Conservation (phyloP, 495 filamentous ascomycete species). For the Thermothielavioides terrestris region DNA sequence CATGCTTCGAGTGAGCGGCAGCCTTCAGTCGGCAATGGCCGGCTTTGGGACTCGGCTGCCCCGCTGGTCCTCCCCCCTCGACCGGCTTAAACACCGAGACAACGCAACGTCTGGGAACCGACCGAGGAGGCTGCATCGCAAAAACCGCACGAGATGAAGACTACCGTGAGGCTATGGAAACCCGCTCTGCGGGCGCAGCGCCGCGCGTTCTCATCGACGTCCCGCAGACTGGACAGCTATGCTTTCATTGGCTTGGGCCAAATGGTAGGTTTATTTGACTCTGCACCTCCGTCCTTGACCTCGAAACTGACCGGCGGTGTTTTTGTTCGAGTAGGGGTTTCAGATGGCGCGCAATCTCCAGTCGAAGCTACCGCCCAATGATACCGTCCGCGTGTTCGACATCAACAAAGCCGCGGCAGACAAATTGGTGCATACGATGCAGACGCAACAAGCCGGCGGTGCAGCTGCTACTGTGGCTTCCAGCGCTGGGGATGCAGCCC, state of each 20-base stretch:
- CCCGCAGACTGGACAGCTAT: slow-evolving; percentile 53
- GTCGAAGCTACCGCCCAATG: slow-evolving; percentile 59
- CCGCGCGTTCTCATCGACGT: slow-evolving; percentile 50
- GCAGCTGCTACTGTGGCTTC: slow-evolving; percentile 49
- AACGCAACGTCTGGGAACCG: not conserved
- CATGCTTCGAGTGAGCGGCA: slow-evolving; percentile 12
- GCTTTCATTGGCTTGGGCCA: slow-evolving; percentile 82
- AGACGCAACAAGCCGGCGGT: slow-evolving; percentile 38
- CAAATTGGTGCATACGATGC: slow-evolving; percentile 53
- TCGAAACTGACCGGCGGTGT: slow-evolving; percentile 3
- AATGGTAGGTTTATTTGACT: slow-evolving; percentile 56
- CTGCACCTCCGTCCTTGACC: not conserved
- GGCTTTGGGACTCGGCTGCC: slow-evolving; percentile 20
- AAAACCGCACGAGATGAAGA: slow-evolving; percentile 23
- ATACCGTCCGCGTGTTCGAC: slow-evolving; percentile 64
- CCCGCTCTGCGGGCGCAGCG: slow-evolving; percentile 22
- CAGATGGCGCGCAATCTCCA: slow-evolving; percentile 86
- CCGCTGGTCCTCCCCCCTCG: slow-evolving; percentile 4
- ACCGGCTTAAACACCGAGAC: slow-evolving; percentile 1
- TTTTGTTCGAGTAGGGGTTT: slow-evolving; percentile 45
- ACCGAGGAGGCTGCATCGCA: not conserved
- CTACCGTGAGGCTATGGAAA: slow-evolving; percentile 21
- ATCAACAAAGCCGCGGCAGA: slow-evolving; percentile 55
- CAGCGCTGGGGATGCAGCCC: slow-evolving; percentile 53
- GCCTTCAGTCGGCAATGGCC: slow-evolving; percentile 28